Base-by-base conservation (phyloP, 345 rosid genomes). In the Corchorus capsularis region DNA sequence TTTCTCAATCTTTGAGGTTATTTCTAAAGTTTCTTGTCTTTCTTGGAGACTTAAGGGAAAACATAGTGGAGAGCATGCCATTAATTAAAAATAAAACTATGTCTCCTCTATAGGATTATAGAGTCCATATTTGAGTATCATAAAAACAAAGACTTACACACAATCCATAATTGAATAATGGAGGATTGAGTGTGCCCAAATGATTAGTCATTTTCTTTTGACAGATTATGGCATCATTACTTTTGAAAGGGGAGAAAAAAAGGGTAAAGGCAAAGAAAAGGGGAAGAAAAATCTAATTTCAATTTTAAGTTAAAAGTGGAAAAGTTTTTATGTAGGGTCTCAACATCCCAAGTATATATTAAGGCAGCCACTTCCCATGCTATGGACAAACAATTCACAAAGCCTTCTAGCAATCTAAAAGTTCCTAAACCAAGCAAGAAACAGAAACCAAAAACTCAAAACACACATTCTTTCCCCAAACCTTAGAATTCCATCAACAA, bases 281-380 rank as follows among this genome's bases (percentile, higher is more conserved):
- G 35, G 50, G 52, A 59, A 72, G 15, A 20, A 20, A 59, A 41
- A 57, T 59, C 55, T 57, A 17, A 1, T 47, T 47, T 14, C 35
- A 3, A 3, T 37, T 37, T 15, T 1, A 68, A 20, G n/a, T 70
- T 49, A 4, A 69, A 46, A 69, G 27, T 32, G 39, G 8, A 43
- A 19, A 72, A 41, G 12, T 41, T 39, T 27, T 4, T 9, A 46
- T 60, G 68, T 60, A 68, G 76, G 76, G 57, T 16, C 66, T 68
- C 32, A 72, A 57, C 75, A 46, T 22, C 39, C 39, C 53, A 72
- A n/a, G 43, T 60, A 59, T 73, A 47, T 45, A 73, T 73, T 32
- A 59, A 27, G 34, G 66, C 47, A 73, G 59, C 43, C 17, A 59
- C 57, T 60, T 60, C 19, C 76, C 64, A 56, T 49, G 67, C 68